Evolutionary conservation across 2,329 filamentous ascomycete species (phyloP).

Genomic region (Cladophialophora bantiana): DNA sequence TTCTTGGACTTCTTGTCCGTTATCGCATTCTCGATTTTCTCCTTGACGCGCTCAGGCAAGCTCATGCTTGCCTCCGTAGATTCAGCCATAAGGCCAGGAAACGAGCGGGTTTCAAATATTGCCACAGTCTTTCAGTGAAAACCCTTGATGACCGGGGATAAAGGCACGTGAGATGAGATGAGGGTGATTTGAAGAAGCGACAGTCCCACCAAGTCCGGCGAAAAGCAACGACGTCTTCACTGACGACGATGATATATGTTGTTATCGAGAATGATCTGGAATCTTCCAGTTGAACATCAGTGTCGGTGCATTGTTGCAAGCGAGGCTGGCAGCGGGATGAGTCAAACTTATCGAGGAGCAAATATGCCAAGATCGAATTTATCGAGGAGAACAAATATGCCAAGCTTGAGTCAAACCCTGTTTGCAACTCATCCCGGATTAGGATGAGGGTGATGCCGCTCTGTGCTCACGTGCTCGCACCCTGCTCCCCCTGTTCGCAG

Average conservation of each 20-base stretch:
- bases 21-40: constrained; percentile 41
- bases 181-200: not conserved
- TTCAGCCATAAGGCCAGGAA: constrained; percentile 34
- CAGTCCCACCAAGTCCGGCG: constrained; percentile 8
- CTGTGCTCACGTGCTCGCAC: too few species aligned
- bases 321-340: constrained; percentile 3
- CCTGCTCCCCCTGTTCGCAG: too few species aligned
- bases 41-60: constrained; percentile 48
- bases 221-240: not conserved
- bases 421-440: too few species aligned
- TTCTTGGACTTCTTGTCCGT: constrained; percentile 44
- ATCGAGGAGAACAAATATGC: constrained; percentile 3
- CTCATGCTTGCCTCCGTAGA: constrained; percentile 28
- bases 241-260: not conserved
- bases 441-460: too few species aligned
- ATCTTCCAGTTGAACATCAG: constrained; percentile 8
- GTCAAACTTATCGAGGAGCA: not conserved
- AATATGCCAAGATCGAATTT: constrained; percentile 21
- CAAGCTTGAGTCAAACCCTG: too few species aligned
- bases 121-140: not conserved
- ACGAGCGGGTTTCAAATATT: not conserved
- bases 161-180: constrained; percentile 21
- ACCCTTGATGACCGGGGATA: not conserved
- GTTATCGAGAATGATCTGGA: not conserved
- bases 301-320: not conserved